A percentile compares a stretch with the other conserved stretches of the same genome.
phyloP scores from a whole-genome alignment of 2,329 filamentous ascomycete species.

The Trichoderma sp. region DNA sequence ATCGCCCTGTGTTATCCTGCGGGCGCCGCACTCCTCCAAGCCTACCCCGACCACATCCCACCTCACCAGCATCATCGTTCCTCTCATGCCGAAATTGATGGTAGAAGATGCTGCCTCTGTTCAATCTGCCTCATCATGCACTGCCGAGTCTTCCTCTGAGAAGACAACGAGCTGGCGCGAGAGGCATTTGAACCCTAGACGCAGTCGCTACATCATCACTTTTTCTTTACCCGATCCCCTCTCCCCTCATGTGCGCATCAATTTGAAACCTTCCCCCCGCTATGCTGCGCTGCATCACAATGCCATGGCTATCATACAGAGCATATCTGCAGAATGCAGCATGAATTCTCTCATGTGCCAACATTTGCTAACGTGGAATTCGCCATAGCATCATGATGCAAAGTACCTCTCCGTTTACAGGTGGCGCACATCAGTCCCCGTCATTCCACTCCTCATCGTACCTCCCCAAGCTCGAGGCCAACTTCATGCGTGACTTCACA shows the following conservation, averaged over 20 bases:
- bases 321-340: not conserved
- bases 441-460: conserved; percentile 97
- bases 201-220: conserved; percentile 2
- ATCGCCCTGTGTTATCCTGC: conserved; percentile 17
- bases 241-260: conserved; percentile 8
- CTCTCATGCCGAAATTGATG: too few relatives aligned
- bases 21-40: conserved; percentile 10
- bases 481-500: conserved; percentile 96
- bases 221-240: not conserved
- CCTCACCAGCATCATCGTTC: not conserved
- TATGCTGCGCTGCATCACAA: conserved; percentile 8
- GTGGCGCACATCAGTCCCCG: conserved; percentile 74
- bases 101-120: too few relatives aligned
- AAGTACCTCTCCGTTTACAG: conserved; percentile 83
- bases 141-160: not conserved
- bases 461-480: conserved; percentile 91
- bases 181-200: conserved; percentile 25
- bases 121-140: not conserved
- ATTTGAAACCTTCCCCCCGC: not conserved
- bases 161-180: not conserved
- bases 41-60: not conserved
- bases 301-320: not conserved
- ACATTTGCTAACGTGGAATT: conserved; percentile 3
- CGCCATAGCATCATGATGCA: conserved; percentile 83
- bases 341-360: not conserved